Conservation (phyloP, 179 eudicot species). For the Silene vulgaris region DNA sequence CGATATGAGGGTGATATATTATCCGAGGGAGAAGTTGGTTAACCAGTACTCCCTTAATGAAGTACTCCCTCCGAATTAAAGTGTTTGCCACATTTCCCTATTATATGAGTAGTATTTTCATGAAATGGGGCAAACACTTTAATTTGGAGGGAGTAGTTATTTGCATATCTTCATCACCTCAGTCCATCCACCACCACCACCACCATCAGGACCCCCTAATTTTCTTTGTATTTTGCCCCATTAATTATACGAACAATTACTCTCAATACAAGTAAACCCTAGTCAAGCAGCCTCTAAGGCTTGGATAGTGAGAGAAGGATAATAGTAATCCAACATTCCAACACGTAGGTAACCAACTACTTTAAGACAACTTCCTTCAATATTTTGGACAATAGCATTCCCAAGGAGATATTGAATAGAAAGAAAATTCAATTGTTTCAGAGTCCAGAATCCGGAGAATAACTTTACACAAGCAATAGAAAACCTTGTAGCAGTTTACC, state of each 20-base stretch:
- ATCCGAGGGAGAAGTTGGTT: neutral
- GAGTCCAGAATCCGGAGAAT: neutral
- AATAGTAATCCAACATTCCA: neutral
- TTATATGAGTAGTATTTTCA: no score
- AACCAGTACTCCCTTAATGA: no score
- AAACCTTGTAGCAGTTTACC: constrained; percentile 1
- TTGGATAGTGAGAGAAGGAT: neutral
- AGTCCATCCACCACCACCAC: neutral
- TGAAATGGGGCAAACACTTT: no score
- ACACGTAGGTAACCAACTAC: neutral
- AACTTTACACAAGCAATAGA: neutral
- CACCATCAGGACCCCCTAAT: no score
- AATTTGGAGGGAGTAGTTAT: no score
- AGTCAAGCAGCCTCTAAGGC: neutral
- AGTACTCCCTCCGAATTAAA: no score
- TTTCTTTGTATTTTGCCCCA: no score
- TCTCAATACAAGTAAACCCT: neutral
- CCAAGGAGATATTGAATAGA: constrained; percentile 1
- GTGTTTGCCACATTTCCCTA: no score
- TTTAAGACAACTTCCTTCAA: neutral
- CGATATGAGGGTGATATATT: neutral
- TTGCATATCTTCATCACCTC: neutral
- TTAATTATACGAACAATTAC: neutral
- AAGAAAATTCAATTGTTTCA: neutral
- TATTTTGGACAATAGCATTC: neutral